A percentile compares a stretch with the other conserved stretches of the same genome.
Conservation (phyloP, 306 rosid species). For the Clitoria ternatea region DNA sequence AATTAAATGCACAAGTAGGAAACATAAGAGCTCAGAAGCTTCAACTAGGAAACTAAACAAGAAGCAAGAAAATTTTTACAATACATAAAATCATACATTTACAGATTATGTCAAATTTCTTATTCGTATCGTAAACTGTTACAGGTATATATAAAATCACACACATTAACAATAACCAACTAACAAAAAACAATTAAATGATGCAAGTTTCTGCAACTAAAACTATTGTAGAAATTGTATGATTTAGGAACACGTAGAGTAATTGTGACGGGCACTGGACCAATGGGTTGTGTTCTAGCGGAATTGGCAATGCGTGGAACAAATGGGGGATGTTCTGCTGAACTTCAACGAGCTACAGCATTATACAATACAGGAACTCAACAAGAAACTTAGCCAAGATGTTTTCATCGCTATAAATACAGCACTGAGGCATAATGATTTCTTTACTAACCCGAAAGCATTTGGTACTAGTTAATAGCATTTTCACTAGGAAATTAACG, state of each 20-base stretch:
- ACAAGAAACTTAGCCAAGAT: constrained; percentile 41
- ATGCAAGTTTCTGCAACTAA: background rate
- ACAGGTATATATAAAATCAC: constrained; percentile 24
- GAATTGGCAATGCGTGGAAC: constrained; percentile 56
- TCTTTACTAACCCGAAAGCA: constrained; percentile 49
- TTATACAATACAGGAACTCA: constrained; percentile 58
- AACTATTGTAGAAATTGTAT: constrained; percentile 41
- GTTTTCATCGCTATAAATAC: constrained; percentile 59
- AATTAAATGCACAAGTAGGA: no score
- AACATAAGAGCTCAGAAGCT: no score
- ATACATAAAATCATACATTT: no score
- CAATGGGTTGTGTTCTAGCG: constrained; percentile 74
- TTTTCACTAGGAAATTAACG: background rate
- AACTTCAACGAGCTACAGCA: constrained; percentile 57
- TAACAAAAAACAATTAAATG: background rate
- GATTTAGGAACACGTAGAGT: constrained; percentile 61
- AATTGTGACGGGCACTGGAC: constrained; percentile 72
- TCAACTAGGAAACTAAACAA: no score
- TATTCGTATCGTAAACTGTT: constrained; percentile 50
- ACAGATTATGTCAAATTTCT: constrained; percentile 53
- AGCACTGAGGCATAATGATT: constrained; percentile 43
- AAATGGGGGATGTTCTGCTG: constrained; percentile 57
- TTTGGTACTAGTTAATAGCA: constrained; percentile 36
- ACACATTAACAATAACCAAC: background rate
- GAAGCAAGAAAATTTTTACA: no score